A percentile compares a stretch with the other conserved stretches of the same genome.
phyloP scores from a whole-genome alignment of 2,329 filamentous ascomycete species.

The Penicillium fuscoglaucum region DNA sequence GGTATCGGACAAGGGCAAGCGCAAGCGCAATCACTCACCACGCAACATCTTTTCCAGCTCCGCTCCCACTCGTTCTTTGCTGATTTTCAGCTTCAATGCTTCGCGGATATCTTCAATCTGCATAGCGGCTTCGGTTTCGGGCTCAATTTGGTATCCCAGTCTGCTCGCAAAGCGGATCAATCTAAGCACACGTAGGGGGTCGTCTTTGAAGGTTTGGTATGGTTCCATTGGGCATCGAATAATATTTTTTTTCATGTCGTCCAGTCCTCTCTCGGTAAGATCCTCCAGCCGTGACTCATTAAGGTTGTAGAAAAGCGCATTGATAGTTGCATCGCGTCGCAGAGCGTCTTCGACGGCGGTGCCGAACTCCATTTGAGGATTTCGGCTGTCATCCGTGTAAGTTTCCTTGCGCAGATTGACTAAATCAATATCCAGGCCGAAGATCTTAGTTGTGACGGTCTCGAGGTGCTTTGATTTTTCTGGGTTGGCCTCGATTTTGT shows the following conservation, averaged over 20 bases:
- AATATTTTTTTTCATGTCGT: constrained; percentile 69
- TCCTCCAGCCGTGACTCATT: constrained; percentile 79
- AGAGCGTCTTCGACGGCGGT: constrained; percentile 87
- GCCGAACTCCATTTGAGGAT: constrained; percentile 90
- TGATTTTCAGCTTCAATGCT: constrained; percentile 84
- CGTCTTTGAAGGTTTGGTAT: constrained; percentile 89
- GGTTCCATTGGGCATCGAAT: constrained; percentile 87
- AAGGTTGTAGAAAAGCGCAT: constrained; percentile 94
- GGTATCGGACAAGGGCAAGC: neutral
- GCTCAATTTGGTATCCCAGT: constrained; percentile 75
- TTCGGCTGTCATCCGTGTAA: constrained; percentile 84
- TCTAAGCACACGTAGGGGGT: constrained; percentile 82
- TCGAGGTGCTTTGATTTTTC: constrained; percentile 97
- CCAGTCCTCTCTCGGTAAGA: constrained; percentile 70
- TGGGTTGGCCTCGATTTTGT: constrained; percentile 88
- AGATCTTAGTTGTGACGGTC: constrained; percentile 81
- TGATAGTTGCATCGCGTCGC: constrained; percentile 88
- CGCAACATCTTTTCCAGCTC: constrained; percentile 91
- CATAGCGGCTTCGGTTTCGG: constrained; percentile 71
- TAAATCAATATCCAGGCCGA: constrained; percentile 87
- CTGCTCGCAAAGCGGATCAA: constrained; percentile 88
- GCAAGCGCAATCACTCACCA: constrained; percentile 47
- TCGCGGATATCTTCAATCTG: constrained; percentile 71
- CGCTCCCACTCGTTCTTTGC: constrained; percentile 79
- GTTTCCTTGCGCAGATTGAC: constrained; percentile 93